Evolutionary conservation across 352 stramenopile genomes (phyloP), one percentile per base, ranked within the genome.

Genomic region (Pythium scleroteichum): DNA sequence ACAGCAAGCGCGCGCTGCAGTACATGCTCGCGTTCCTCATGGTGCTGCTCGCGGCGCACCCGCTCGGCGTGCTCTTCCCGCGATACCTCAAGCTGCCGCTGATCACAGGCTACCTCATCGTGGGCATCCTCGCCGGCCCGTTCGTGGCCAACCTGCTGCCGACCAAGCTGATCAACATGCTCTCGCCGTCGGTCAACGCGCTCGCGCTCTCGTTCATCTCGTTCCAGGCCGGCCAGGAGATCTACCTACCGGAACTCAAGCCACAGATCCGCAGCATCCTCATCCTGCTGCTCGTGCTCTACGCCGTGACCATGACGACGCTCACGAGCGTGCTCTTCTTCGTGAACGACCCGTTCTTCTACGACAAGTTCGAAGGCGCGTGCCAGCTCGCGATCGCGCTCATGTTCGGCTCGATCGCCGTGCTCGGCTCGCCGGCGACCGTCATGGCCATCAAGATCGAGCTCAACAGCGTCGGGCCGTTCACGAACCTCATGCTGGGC

Each of bases 381-480:
- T 90, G 80, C 56, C 72, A 88, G 49, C 53, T 90, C 41, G 76
- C 78, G 5, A 87, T 90, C 46, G 76, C 75, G 2, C 78, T 88
- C 67, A 81, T 90, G 73, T 90, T 90, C 32, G 81, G 67, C 44
- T 90, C 81, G 53, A 90, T 88, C 52, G 84, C 76, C 3, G 81
- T 90, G 32, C 64, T 88, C 8, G 77, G 71, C 2, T 90, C 81
- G 13, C 81, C 81, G 0, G 73, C 78, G 7, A 90, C 81, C 12
- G 77, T 87, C 41, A 88, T 90, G 79, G 81, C 79, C 17, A 87
- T 90, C 66, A 87, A 90, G 67, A 90, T 87, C 49, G 79, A 90
- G 53, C 71, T 88, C 52, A 86, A 90, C 46, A 86, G 78, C 26
- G 81, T 86, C 42, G 81, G 81, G 2, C 77, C 77, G 5, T 90